These are phyloP conservation scores for Smittium mucronatum DNA, from an alignment of 371 early-diverging fungal genomes.

Conservation along the genomic window DNA sequence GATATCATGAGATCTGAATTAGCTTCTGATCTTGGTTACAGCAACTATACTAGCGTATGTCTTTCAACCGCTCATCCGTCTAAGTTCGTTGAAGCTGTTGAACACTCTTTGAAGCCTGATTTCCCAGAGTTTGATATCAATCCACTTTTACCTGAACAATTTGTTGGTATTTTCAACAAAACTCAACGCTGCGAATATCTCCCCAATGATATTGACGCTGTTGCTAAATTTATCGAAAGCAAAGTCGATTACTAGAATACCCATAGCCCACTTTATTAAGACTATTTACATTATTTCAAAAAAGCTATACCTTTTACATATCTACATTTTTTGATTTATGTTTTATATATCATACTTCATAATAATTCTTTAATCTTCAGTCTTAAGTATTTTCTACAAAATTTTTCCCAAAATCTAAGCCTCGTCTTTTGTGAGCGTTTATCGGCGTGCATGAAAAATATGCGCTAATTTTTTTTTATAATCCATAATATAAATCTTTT, in stretches of 20 bases:
- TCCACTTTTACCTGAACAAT: conserved; percentile 50
- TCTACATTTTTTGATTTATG: no score
- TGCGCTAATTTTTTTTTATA: no score
- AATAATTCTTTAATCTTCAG: no score
- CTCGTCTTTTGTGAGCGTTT: no score
- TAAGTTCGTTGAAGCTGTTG: conserved; percentile 88
- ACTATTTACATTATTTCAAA: no score
- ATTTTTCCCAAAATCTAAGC: no score
- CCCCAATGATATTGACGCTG: conserved; percentile 27
- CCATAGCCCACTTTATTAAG: no score
- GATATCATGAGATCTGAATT: conserved; percentile 32
- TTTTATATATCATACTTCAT: no score
- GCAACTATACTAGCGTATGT: conserved; percentile 40
- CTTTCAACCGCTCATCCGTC: conserved; percentile 93
- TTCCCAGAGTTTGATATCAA: conserved; percentile 41
- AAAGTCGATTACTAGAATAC: not conserved
- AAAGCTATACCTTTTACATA: no score
- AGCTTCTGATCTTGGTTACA: conserved; percentile 14
- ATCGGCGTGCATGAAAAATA: no score
- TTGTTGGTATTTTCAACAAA: conserved; percentile 53
- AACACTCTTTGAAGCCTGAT: conserved; percentile 47
- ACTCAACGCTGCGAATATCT: conserved; percentile 43
- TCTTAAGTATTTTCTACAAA: no score
- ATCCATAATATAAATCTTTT: no score
- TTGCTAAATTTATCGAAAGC: conserved; percentile 16